phyloP scores from a whole-genome alignment of 257 asterid genomes.

The Avicennia marina region DNA sequence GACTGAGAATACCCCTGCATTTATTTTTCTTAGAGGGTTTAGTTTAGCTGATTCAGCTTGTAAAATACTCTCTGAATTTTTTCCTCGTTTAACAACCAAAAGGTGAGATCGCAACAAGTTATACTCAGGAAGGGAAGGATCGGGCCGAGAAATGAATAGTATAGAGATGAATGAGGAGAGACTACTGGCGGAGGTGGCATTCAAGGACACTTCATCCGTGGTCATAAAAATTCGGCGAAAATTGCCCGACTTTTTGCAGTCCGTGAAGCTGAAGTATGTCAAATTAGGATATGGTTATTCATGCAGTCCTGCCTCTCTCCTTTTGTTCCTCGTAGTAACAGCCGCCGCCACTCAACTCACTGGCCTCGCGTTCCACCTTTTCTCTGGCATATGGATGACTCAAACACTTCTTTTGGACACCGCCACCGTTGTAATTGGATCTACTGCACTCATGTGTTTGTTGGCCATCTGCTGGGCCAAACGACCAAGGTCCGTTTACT shows the following conservation, averaged over 20 bases:
- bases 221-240: conserved; percentile 39
- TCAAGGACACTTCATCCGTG: conserved; percentile 36
- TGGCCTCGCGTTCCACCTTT: conserved; percentile 25
- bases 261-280: conserved; percentile 57
- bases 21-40: too few species aligned
- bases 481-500: conserved; percentile 31
- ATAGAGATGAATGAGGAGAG: conserved; percentile 43
- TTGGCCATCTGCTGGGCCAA: conserved; percentile 53
- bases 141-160: conserved; percentile 12
- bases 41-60: too few species aligned
- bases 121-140: too few species aligned
- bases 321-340: conserved; percentile 14
- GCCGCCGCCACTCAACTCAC: conserved; percentile 31
- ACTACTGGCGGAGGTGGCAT: conserved; percentile 42
- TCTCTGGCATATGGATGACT: conserved; percentile 28
- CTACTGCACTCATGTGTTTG: conserved; percentile 24
- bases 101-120: too few species aligned
- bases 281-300: conserved; percentile 67
- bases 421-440: conserved; percentile 27
- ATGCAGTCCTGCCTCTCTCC: conserved; percentile 39
- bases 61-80: too few species aligned
- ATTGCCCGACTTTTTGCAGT: conserved; percentile 44
- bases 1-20: too few species aligned
- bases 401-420: conserved; percentile 32
- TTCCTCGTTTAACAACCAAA: too few species aligned